Base-by-base conservation (phyloP, 2,329 filamentous ascomycete genomes). In the Ascochyta viciae-villosae region DNA sequence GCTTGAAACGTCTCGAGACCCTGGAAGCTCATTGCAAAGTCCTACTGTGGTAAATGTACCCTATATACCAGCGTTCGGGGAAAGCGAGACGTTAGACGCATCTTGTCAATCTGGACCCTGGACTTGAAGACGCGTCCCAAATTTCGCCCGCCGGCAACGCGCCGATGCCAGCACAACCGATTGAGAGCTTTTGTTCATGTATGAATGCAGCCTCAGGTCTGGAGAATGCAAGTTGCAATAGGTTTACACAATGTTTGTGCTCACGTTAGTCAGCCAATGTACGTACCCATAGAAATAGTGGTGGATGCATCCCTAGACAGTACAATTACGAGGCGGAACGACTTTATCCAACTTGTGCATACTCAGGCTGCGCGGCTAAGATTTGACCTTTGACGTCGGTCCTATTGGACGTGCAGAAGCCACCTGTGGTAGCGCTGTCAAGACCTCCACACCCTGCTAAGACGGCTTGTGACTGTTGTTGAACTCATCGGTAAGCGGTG, bases 21-120 rank as follows among this genome's bases (percentile, higher is more conserved):
- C 29, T 27, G n/a, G 8, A 22, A 35, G 6, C 6, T 26, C 5
- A 12, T 22, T 39, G n/a, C 6, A 24, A 23, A 43, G n/a, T 31
- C 9, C 19, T 19, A 19, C 19, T 19, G 19, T 19, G 19, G 16
- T 24, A 7, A 5, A 13, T 13, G 6, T 3, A 26, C 5, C 38
- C 4, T 4, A 5, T 38, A 8, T 15, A 16, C 3, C 39, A 29
- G 5, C 10, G 3, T 24, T 42, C 29, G 45, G 40, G 13, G 23
- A 19, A 15, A 15, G 29, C 45, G 39, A 40, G 34, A 34, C 12
- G 1, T 29, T 22, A 23, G 34, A 35, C 51, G 51, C 51, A 38
- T 49, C 34, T 48, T 19, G 43, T 42, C 39, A 43, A n/a, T 49
- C 45, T 49, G 34, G 51, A 49, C 45, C 40, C 51, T 49, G 45